Evolutionary conservation across 192 early-diverging fungal species (phyloP), one percentile per base, ranked within the genome.

Genomic region (Coemansia sp.): DNA sequence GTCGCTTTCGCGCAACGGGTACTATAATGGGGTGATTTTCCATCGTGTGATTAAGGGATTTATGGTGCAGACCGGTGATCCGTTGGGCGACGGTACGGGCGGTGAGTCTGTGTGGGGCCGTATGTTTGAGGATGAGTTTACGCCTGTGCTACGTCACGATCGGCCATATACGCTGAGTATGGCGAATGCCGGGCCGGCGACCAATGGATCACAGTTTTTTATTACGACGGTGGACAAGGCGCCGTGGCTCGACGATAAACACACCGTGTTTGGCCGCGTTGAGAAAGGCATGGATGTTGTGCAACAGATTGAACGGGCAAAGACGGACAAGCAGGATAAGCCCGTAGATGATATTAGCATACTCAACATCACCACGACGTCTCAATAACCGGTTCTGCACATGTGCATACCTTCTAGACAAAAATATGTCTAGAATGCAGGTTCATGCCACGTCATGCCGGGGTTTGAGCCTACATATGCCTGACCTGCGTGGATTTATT

Each of bases 241-340:
- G 84, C 93, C 94, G 22, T 98, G 96, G 96, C 79, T 98, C 15
- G 94, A 98, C 60, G 92, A 95, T 63, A 98, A 98, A 69, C 96
- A 98, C 65, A 94, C 96, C 1, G 86, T 98, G 0, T 98, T 98
- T 83, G 96, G 96, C 6, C 73, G 94, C 17, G 92, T 88, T 0
- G 92, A 90, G 0, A 88, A 89, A 0, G 96, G 96, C 7, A 90
- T 94, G 83, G 96, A 98, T 70, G 93, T 97, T 4, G 86, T 98
- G 32, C 92, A 92, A 49, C 72, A 81, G 48, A 98, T 98, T 48
- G 94, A 96, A 65, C 79, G 83, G 11, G 70, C 84, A 17, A 91
- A 92, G 65, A 86, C 83, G 0, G 94, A 97, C 79, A 95, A 94
- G 62, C 82, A 76, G 8, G 94, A 97, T 72, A 95, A 94, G 66